These are phyloP conservation scores for Penicillium janthinellum DNA, from an alignment of 2,329 filamentous ascomycete genomes.

Conservation along the genomic window DNA sequence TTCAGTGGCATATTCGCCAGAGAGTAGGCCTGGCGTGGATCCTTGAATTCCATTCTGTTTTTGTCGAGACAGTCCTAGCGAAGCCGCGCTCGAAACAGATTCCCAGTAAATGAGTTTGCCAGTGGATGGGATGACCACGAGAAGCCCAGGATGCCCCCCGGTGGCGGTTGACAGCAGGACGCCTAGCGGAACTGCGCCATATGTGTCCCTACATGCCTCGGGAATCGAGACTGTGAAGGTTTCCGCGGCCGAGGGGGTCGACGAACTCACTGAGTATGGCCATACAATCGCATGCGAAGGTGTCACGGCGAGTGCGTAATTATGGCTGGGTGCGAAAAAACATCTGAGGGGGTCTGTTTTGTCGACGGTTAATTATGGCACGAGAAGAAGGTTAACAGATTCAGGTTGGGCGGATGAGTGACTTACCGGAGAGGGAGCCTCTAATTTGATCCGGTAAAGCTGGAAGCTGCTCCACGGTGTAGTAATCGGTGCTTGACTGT, in stretches of 20 bases:
- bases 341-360: slow-evolving; percentile 64
- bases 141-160: slow-evolving; percentile 78
- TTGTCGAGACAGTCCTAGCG: slow-evolving; percentile 79
- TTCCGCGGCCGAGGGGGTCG: slow-evolving; percentile 51
- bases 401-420: slow-evolving; percentile 2
- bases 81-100: slow-evolving; percentile 84
- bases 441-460: slow-evolving; percentile 78
- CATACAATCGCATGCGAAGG: slow-evolving; percentile 83
- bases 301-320: slow-evolving; percentile 79
- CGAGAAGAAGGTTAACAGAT: slow-evolving; percentile 10
- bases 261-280: slow-evolving; percentile 67
- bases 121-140: slow-evolving; percentile 79
- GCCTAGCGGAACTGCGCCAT: slow-evolving; percentile 77
- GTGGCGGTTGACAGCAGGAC: slow-evolving; percentile 78
- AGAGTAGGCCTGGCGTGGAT: slow-evolving; percentile 70
- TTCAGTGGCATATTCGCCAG: slow-evolving; percentile 74
- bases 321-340: slow-evolving; percentile 64
- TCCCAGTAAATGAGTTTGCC: slow-evolving; percentile 95
- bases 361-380: slow-evolving; percentile 14
- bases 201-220: slow-evolving; percentile 65
- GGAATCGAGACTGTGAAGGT: slow-evolving; percentile 80
- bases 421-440: slow-evolving; percentile 65
- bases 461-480: slow-evolving; percentile 81
- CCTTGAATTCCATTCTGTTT: slow-evolving; percentile 79
- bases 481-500: slow-evolving; percentile 81